Conservation (phyloP, 202 grass and related monocot species). For the Carex arenaria region DNA sequence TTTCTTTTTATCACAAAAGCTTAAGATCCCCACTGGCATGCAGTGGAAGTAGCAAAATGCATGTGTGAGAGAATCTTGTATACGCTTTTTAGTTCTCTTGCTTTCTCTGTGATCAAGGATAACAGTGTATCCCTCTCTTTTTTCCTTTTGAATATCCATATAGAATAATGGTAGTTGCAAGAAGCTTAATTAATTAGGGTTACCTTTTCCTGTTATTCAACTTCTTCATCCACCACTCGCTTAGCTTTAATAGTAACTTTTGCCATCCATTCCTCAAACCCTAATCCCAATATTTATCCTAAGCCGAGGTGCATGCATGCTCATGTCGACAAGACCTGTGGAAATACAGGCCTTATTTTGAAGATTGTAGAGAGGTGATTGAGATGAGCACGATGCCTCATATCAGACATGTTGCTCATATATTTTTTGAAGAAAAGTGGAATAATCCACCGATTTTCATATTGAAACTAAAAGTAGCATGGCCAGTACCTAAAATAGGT, state of each 20-base stretch:
- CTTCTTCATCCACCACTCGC: neutral
- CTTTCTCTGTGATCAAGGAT: conserved; percentile 14
- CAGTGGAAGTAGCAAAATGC: neutral
- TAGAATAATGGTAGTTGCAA: neutral
- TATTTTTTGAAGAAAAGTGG: too few relatives aligned
- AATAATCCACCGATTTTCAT: too few relatives aligned
- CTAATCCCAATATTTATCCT: neutral
- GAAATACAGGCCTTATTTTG: neutral
- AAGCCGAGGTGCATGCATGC: neutral
- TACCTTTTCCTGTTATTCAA: neutral
- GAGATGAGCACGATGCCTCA: neutral
- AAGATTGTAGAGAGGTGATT: neutral
- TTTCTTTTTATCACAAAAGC: neutral
- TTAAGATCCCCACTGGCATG: neutral
- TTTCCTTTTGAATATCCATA: neutral
- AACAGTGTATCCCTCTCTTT: neutral
- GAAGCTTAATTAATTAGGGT: neutral
- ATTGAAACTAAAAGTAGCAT: too few relatives aligned
- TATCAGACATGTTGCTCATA: neutral
- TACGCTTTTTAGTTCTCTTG: conserved; percentile 6
- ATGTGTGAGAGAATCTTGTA: conserved; percentile 19
- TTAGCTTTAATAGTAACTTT: neutral
- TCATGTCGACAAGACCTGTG: neutral
- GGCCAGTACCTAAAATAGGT: too few relatives aligned
- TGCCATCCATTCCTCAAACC: neutral